A percentile compares a stretch with the other conserved stretches of the same genome.
These are phyloP conservation scores for Tuber melanosporum DNA, from an alignment of 495 filamentous ascomycete species.

Conservation along the genomic window DNA sequence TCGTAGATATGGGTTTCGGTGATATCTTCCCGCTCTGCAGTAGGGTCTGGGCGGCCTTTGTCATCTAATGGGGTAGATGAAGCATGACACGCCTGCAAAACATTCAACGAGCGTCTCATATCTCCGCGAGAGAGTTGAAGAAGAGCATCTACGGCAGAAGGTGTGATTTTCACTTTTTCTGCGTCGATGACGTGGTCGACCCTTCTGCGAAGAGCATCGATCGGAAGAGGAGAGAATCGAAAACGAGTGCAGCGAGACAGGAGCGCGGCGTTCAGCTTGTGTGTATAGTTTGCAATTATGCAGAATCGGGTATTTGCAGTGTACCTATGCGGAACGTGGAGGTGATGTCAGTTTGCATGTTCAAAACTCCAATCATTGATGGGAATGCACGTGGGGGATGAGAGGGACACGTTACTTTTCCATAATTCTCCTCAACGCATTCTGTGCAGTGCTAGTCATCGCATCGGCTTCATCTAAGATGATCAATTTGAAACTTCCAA, in stretches of 20 bases:
- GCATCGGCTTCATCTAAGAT: conserved; percentile 97
- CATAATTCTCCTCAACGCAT: conserved; percentile 96
- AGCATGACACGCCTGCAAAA: conserved; percentile 92
- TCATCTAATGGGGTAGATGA: conserved; percentile 64
- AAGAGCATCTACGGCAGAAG: conserved; percentile 70
- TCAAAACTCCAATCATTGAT: not conserved
- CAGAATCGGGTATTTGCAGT: conserved; percentile 97
- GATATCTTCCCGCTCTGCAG: conserved; percentile 66
- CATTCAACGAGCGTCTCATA: conserved; percentile 91
- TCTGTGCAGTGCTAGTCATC: conserved; percentile 94
- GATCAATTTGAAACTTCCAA: conserved; percentile 87
- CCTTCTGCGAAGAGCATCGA: conserved; percentile 68
- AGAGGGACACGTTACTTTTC: conserved; percentile 55
- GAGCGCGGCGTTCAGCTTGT: conserved; percentile 93
- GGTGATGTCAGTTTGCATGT: conserved; percentile 6
- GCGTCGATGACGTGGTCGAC: conserved; percentile 87
- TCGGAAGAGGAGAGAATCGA: conserved; percentile 88
- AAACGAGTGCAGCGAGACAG: conserved; percentile 92
- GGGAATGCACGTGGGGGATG: not conserved
- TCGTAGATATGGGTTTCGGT: conserved; percentile 91
- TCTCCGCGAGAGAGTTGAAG: conserved; percentile 88
- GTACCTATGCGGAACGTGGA: conserved; percentile 48
- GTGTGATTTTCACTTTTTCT: conserved; percentile 74
- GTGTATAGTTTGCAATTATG: conserved; percentile 98
- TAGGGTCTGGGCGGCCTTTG: conserved; percentile 54